A percentile compares a stretch with the other conserved stretches of the same genome.
Conservation (phyloP, 148 eudicot genomes). For the Fagopyrum esculentum region DNA sequence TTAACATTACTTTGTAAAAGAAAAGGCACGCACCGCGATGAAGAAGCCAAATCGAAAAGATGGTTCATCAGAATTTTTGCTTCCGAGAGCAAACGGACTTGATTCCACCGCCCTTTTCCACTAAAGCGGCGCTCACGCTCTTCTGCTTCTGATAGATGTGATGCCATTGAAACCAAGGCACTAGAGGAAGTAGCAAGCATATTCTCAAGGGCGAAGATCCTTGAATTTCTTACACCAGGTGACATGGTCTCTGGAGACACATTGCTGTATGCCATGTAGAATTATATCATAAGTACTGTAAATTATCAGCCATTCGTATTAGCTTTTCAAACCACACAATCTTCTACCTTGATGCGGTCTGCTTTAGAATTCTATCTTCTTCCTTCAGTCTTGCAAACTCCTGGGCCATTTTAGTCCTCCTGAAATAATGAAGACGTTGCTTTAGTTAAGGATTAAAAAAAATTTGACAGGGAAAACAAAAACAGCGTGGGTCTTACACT, state of each 20-base stretch:
- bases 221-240: constrained; percentile 95
- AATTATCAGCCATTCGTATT: neutral
- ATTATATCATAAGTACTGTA: neutral
- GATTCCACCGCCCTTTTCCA: constrained; percentile 96
- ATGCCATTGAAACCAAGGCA: constrained; percentile 89
- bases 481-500: too few relatives aligned
- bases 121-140: constrained; percentile 84
- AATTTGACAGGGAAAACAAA: too few relatives aligned
- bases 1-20: too few relatives aligned
- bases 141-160: constrained; percentile 96
- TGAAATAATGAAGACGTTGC: constrained; percentile 19
- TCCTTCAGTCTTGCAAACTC: constrained; percentile 84
- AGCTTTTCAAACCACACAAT: neutral
- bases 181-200: constrained; percentile 95
- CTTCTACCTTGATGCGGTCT: constrained; percentile 45
- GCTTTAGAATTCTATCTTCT: constrained; percentile 61
- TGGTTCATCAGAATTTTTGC: constrained; percentile 81
- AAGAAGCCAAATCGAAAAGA: constrained; percentile 72
- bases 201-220: constrained; percentile 88
- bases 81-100: constrained; percentile 79
- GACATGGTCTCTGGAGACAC: constrained; percentile 64
- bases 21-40: constrained; percentile 52
- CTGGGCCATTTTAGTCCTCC: constrained; percentile 96
- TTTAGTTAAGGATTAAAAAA: too few relatives aligned
- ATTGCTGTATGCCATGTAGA: constrained; percentile 27